Conservation (phyloP, 208 protist genomes). For the Leishmania major region DNA sequence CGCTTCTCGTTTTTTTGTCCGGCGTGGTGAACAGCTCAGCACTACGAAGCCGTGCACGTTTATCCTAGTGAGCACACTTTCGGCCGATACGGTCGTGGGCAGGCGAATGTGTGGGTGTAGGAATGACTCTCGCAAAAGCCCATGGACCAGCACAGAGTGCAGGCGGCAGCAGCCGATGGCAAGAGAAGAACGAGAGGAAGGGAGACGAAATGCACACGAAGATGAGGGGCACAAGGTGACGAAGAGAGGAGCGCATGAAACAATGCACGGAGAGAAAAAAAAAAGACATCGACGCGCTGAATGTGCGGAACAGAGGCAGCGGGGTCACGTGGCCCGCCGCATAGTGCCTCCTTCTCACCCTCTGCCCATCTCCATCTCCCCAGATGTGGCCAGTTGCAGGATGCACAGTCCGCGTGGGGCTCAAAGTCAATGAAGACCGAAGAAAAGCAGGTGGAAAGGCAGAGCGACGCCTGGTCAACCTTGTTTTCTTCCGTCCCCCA, state of each 20-base stretch:
- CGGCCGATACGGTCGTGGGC: neutral
- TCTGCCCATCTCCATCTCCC: neutral
- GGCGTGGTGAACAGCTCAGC: too few relatives aligned
- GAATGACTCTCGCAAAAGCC: neutral
- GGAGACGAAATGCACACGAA: neutral
- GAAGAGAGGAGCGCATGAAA: neutral
- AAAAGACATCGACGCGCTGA: neutral
- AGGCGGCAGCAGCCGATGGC: neutral
- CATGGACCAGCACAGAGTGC: neutral
- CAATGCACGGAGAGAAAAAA: neutral
- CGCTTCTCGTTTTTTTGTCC: neutral
- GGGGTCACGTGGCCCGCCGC: neutral
- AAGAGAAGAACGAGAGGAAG: neutral
- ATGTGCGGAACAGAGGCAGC: neutral
- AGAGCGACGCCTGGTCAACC: neutral
- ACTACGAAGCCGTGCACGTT: neutral
- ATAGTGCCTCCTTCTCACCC: neutral
- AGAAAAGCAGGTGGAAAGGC: neutral
- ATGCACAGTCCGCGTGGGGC: neutral
- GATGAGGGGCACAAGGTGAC: neutral
- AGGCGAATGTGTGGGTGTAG: neutral
- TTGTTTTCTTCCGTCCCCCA: neutral
- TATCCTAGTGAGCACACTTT: neutral
- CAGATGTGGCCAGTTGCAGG: neutral
- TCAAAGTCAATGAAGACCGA: neutral